These are phyloP conservation scores for Schoenoplectus triqueter DNA, from an alignment of 202 grass and related monocot species.

Conservation along the genomic window DNA sequence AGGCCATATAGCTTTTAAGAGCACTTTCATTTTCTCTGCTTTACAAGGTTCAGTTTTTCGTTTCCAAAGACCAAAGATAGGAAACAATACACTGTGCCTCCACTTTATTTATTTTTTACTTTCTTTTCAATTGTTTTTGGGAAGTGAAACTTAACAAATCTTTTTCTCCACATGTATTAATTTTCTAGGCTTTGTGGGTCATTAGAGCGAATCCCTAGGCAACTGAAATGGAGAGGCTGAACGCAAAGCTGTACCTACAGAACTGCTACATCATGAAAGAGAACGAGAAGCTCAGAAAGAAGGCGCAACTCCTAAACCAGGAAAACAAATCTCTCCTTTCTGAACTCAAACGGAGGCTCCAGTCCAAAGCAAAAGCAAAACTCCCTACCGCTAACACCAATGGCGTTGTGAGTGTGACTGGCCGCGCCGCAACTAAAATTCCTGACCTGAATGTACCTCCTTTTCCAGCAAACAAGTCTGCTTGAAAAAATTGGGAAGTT, in stretches of 20 bases:
- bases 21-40: slow-evolving; percentile 36
- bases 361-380: slow-evolving; percentile 38
- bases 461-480: slow-evolving; percentile 38
- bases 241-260: slow-evolving; percentile 74
- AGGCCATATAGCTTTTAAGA: slow-evolving; percentile 30
- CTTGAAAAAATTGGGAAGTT: slow-evolving; percentile 25
- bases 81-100: slow-evolving; percentile 39
- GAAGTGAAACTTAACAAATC: slow-evolving; percentile 32
- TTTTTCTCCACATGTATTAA: slow-evolving; percentile 27
- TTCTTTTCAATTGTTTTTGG: slow-evolving; percentile 23
- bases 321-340: slow-evolving; percentile 75
- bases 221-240: slow-evolving; percentile 63
- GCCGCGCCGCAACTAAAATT: slow-evolving; percentile 36
- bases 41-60: slow-evolving; percentile 31
- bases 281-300: slow-evolving; percentile 82
- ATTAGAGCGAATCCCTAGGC: background rate
- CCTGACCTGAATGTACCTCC: slow-evolving; percentile 64
- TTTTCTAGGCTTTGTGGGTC: slow-evolving; percentile 9
- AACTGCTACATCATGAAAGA: slow-evolving; percentile 88
- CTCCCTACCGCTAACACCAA: slow-evolving; percentile 13
- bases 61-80: slow-evolving; percentile 16
- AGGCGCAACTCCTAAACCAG: slow-evolving; percentile 66
- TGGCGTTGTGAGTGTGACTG: slow-evolving; percentile 19
- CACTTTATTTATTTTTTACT: slow-evolving; percentile 14
- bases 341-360: slow-evolving; percentile 70